These are phyloP conservation scores for Globomyces pollinis-pini DNA, from an alignment of 192 early-diverging fungal species.

Conservation along the genomic window DNA sequence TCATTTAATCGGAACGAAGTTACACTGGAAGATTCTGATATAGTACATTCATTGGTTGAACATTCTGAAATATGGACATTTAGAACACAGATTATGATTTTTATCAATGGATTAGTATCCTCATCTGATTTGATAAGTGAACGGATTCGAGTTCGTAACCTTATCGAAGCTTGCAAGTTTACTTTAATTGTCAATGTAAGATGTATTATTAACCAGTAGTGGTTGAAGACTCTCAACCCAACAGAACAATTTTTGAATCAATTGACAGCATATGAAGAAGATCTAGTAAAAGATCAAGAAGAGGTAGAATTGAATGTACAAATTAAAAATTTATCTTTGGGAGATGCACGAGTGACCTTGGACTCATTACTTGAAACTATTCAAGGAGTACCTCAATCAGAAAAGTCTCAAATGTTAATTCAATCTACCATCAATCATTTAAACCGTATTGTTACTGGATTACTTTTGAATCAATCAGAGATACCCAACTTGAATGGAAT, in stretches of 20 bases:
- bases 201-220: background rate
- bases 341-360: background rate
- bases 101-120: conserved; percentile 11
- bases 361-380: conserved; percentile 4
- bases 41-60: background rate
- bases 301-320: background rate
- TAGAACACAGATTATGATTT: background rate
- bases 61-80: background rate
- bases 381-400: too few relatives aligned
- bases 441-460: too few relatives aligned
- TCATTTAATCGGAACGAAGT: background rate
- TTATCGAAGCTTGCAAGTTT: conserved; percentile 6
- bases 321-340: background rate
- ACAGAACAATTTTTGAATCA: conserved; percentile 3
- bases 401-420: too few relatives aligned
- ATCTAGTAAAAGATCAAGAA: background rate
- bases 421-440: too few relatives aligned
- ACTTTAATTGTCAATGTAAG: background rate
- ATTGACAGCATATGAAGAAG: background rate
- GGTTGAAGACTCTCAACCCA: background rate
- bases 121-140: conserved; percentile 1
- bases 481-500: too few relatives aligned
- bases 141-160: conserved; percentile 2
- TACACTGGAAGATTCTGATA: background rate
- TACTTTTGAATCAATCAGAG: too few relatives aligned